Evolutionary conservation across 2,329 filamentous ascomycete species (phyloP).

Genomic region (Aspergillus thermomutatus): DNA sequence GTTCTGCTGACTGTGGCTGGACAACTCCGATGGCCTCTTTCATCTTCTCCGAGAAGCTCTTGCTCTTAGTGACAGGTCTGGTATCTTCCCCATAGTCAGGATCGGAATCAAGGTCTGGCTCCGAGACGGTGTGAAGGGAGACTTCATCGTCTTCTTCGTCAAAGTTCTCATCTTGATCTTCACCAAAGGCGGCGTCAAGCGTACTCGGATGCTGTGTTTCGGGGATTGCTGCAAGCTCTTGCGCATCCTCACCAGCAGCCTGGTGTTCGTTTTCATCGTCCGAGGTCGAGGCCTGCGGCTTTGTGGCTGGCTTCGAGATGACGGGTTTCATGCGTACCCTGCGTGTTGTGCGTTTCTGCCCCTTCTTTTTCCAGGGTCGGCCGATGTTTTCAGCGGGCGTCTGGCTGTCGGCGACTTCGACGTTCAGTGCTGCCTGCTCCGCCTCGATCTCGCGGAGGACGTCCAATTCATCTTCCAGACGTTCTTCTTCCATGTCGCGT

Average conservation of each 20-base stretch:
- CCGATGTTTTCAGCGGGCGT: conserved; percentile 8
- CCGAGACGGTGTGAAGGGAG: conserved; percentile 27
- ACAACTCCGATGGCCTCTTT: conserved; percentile 32
- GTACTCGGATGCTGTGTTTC: conserved; percentile 26
- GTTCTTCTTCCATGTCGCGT: conserved; percentile 41
- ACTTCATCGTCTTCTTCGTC: conserved; percentile 16
- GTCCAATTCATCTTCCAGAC: conserved; percentile 42
- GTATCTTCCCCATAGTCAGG: conserved; percentile 25
- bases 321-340: conserved; percentile 43
- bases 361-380: conserved; percentile 45
- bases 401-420: conserved; percentile 39
- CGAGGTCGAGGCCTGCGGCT: conserved; percentile 20
- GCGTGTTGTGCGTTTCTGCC: conserved; percentile 48
- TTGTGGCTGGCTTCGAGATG: conserved; percentile 27
- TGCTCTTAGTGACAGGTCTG: conserved; percentile 19
- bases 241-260: conserved; percentile 20
- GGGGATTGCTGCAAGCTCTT: conserved; percentile 27
- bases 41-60: conserved; percentile 36
- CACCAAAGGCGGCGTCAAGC: conserved; percentile 6
- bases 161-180: conserved; percentile 8
- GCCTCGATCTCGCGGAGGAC: conserved; percentile 44
- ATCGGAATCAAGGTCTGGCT: conserved; percentile 29
- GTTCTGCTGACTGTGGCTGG: conserved; percentile 15
- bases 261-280: conserved; percentile 16
- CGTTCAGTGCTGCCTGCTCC: conserved; percentile 26